These are phyloP conservation scores for Pythium guiyangense DNA, from an alignment of 352 stramenopile species.

Conservation along the genomic window DNA sequence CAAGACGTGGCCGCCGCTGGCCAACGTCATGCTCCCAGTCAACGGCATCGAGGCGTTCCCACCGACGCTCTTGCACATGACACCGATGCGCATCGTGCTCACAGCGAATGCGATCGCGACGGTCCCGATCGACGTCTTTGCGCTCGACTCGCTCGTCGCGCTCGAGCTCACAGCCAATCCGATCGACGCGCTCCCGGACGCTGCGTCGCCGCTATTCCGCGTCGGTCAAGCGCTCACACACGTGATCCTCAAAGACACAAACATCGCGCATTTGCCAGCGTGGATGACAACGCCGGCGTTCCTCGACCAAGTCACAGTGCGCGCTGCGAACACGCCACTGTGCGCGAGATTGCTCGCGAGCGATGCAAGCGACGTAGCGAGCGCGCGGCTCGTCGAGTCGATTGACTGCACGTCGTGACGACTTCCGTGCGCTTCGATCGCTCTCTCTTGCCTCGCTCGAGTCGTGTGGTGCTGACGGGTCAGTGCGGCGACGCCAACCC, in stretches of 20 bases:
- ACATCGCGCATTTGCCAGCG: slow-evolving; percentile 8
- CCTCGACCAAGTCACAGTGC: slow-evolving; percentile 2
- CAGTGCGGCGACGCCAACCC: too few species aligned
- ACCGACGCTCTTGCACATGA: slow-evolving; percentile 3
- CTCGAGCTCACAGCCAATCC: slow-evolving; percentile 5
- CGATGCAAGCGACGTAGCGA: not conserved
- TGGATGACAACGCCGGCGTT: slow-evolving; percentile 14
- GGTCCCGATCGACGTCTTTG: slow-evolving; percentile 7
- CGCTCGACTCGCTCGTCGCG: slow-evolving; percentile 8
- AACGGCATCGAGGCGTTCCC: slow-evolving; percentile 9
- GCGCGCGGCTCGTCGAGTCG: not conserved
- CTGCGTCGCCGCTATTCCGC: not conserved
- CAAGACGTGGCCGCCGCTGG: slow-evolving; percentile 1
- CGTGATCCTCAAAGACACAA: slow-evolving; percentile 8
- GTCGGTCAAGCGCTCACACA: slow-evolving; percentile 3
- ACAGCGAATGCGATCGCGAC: slow-evolving; percentile 7
- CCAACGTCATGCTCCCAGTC: slow-evolving; percentile 11
- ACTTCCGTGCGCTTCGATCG: too few species aligned
- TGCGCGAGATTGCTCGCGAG: slow-evolving; percentile 1
- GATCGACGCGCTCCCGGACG: slow-evolving; percentile 7
- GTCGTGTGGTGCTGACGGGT: too few species aligned
- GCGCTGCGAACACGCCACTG: slow-evolving; percentile 10
- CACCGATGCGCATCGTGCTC: slow-evolving; percentile 13
- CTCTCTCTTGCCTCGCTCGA: too few species aligned
- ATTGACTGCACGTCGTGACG: not conserved